Base-by-base conservation (phyloP, 2,329 filamentous ascomycete genomes). In the Lasiodiplodia sp. region DNA sequence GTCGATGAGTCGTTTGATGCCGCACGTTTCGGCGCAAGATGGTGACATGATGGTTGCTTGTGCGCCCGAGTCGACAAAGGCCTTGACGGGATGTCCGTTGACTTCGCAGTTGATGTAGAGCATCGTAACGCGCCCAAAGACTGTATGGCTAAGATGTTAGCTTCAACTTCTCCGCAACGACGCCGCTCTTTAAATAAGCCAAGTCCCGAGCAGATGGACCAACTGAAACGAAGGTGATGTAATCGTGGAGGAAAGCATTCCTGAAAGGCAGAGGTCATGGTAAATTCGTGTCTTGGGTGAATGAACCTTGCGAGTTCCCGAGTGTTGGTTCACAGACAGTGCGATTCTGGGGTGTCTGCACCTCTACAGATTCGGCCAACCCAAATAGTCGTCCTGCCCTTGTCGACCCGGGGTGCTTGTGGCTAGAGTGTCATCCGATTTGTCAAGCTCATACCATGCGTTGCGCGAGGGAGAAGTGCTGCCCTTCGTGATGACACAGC, bases 41-140 rank as follows among this genome's bases (percentile, higher is more conserved):
- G 96, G 96, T 5, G 95, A 98, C 96, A 99, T 99, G 83, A 99
- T 97, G 64, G 96, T 99, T 31, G 95, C 94, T 82, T 99, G 96
- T 28, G 96, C 96, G 70, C 96, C 96, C 2, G 96, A 98, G 80
- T 99, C 96, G 70, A 99, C 96, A 73, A 99, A 91, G 2, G 95
- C 96, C 83, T 97, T 98, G 75, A 99, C 91, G 69, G 92, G 92
- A 74, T 93, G 88, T 14, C 92, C 91, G 80, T 99, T 99, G 74
- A 99, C 96, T 78, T 96, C 92, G 70, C 97, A 94, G 76, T 96
- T 90, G 73, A 98, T 92, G 81, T 99, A 99, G 58, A 99, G 88
- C 90, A 99, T 96, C 74, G 95, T 94, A 51, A 99, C 96, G 73
- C 92, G 89, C 66, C 93, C 96, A 77, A 99, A 99, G 34, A 96